phyloP scores from a whole-genome alignment of 768 basidiomycete species.

The Gloeophyllum trabeum region DNA sequence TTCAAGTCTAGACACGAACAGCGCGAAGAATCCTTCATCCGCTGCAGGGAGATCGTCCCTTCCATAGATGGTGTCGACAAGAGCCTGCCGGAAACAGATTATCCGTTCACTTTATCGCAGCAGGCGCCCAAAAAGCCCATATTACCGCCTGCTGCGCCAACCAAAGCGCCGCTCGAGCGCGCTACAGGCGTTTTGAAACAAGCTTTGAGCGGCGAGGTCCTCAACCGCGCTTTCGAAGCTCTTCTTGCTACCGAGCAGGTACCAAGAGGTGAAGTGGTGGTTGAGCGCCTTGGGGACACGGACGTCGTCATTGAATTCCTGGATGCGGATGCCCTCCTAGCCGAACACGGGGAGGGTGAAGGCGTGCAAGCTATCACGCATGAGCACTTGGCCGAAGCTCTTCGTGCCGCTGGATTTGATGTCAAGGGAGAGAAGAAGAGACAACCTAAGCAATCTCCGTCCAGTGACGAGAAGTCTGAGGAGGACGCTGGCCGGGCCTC shows the following conservation, averaged over 20 bases:
- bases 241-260: slow-evolving; percentile 1
- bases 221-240: slow-evolving; percentile 7
- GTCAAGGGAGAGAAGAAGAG: slow-evolving; percentile 23
- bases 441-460: slow-evolving; percentile 11
- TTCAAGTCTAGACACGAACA: slow-evolving; percentile 70
- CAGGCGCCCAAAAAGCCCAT: slow-evolving; percentile 39
- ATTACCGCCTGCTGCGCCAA: slow-evolving; percentile 26
- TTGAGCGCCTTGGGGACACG: slow-evolving; percentile 11
- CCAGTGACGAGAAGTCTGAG: slow-evolving; percentile 15
- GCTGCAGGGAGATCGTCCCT: slow-evolving; percentile 66
- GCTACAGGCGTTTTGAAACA: no score
- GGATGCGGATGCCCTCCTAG: slow-evolving; percentile 8
- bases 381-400: slow-evolving; percentile 33
- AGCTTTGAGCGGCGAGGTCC: background rate
- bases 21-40: slow-evolving; percentile 57
- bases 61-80: slow-evolving; percentile 13
- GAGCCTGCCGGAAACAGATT: slow-evolving; percentile 36
- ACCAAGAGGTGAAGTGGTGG: slow-evolving; percentile 4
- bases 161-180: slow-evolving; percentile 1
- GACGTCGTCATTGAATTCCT: slow-evolving; percentile 14
- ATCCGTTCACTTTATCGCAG: no score
- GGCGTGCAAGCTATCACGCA: slow-evolving; percentile 21
- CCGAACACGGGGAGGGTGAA: slow-evolving; percentile 13
- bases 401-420: slow-evolving; percentile 44
- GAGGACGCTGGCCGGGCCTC: slow-evolving; percentile 1